Evolutionary conservation across 192 early-diverging fungal species (phyloP).

Genomic region (Rhizoclosmatium sp.): DNA sequence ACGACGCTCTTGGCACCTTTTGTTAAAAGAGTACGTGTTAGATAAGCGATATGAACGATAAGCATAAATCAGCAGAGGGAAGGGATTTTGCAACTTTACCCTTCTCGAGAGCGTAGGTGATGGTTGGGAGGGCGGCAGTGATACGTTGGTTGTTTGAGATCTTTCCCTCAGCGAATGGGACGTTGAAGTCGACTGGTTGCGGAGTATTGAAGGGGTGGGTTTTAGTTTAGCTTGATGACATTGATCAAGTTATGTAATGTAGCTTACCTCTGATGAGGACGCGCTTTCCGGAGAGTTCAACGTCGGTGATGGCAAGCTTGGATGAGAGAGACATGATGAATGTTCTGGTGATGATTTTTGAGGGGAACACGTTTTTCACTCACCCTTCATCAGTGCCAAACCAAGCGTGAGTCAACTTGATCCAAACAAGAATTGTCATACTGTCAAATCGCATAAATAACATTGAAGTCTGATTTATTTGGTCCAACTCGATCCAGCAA

Average conservation of each 20-base stretch:
- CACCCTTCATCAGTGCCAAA: too few species aligned
- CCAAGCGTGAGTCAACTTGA: too few species aligned
- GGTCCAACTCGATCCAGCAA: too few species aligned
- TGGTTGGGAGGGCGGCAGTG: conserved; percentile 90
- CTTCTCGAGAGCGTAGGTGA: conserved; percentile 88
- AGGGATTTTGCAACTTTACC: conserved; percentile 55
- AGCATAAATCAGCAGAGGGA: neutral
- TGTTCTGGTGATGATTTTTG: too few species aligned
- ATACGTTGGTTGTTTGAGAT: conserved; percentile 99
- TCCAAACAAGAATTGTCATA: too few species aligned
- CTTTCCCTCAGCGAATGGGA: conserved; percentile 90
- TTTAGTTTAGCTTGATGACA: too few species aligned
- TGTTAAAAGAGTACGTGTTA: neutral
- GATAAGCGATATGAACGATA: conserved; percentile 1
- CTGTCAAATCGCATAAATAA: too few species aligned
- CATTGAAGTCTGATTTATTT: too few species aligned
- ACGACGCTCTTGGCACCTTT: conserved; percentile 86
- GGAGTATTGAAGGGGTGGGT: neutral
- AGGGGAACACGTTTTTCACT: too few species aligned
- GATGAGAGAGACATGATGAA: conserved; percentile 49
- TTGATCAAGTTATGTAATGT: neutral
- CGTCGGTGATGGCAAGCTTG: conserved; percentile 89
- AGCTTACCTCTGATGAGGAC: conserved; percentile 83
- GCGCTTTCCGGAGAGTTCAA: conserved; percentile 85
- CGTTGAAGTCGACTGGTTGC: conserved; percentile 89